These are phyloP conservation scores for Pachysandra terminalis DNA, from an alignment of 164 flowering plant genomes.

Conservation along the genomic window DNA sequence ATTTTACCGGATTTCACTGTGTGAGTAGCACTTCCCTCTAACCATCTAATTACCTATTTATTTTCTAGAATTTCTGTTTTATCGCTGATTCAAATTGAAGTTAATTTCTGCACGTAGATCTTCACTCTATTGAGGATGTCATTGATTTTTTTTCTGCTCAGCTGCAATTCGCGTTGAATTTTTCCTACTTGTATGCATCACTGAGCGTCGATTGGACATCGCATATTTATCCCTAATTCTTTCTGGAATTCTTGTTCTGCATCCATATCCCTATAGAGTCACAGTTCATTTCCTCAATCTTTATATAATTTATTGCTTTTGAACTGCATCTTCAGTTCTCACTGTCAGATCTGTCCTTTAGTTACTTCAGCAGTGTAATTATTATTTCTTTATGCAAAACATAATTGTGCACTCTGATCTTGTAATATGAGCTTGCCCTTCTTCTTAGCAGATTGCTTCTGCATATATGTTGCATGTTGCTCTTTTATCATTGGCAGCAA, in stretches of 20 bases:
- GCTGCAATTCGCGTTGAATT: not conserved
- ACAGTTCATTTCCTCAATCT: too few relatives aligned
- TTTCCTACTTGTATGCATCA: not conserved
- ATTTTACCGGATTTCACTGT: too few relatives aligned
- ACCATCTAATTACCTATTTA: too few relatives aligned
- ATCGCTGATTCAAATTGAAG: not conserved
- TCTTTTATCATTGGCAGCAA: not conserved
- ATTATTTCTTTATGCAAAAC: too few relatives aligned
- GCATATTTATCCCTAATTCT: not conserved
- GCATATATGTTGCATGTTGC: not conserved
- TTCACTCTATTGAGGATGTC: not conserved
- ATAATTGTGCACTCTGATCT: too few relatives aligned
- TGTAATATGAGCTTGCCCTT: not conserved
- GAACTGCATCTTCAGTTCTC: not conserved
- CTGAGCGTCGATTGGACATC: too few relatives aligned
- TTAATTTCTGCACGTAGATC: not conserved
- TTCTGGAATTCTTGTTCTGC: not conserved
- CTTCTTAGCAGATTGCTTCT: not conserved
- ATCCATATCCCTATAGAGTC: too few relatives aligned
- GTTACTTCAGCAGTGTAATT: not conserved
- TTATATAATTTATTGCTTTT: too few relatives aligned
- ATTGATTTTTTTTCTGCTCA: not conserved
- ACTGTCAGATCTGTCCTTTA: too few relatives aligned
- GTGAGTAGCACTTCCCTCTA: too few relatives aligned
- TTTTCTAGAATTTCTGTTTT: not conserved